Evolutionary conservation across 441 rosid genomes (phyloP).

Genomic region (Mallotus repandus): DNA sequence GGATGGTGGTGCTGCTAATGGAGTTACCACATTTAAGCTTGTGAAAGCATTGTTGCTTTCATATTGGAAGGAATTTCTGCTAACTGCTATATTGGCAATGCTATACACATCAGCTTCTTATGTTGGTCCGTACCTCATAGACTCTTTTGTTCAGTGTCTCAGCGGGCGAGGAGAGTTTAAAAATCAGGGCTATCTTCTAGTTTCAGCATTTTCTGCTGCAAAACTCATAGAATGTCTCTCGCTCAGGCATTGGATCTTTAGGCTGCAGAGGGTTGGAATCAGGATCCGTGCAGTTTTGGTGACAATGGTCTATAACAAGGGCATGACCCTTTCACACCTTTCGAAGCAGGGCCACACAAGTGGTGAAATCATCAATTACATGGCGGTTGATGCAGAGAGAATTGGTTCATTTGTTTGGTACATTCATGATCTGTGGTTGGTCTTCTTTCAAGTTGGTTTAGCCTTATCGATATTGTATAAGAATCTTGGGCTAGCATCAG

Average conservation of each 20-base stretch:
- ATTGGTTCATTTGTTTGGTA: slow-evolving; percentile 47
- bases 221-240: slow-evolving; percentile 53
- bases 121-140: slow-evolving; percentile 83
- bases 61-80: slow-evolving; percentile 62
- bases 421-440: slow-evolving; percentile 57
- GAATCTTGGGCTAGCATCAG: slow-evolving; percentile 52
- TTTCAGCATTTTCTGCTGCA: slow-evolving; percentile 42
- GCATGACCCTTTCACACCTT: slow-evolving; percentile 48
- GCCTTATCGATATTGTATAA: slow-evolving; percentile 55
- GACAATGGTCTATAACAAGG: slow-evolving; percentile 51
- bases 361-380: slow-evolving; percentile 64
- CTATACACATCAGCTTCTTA: slow-evolving; percentile 51
- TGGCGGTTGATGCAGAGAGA: slow-evolving; percentile 67
- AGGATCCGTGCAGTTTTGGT: slow-evolving; percentile 41
- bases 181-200: slow-evolving; percentile 49
- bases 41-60: slow-evolving; percentile 55
- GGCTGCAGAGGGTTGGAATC: slow-evolving; percentile 44
- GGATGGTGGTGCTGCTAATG: slow-evolving; percentile 32
- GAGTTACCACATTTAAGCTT: slow-evolving; percentile 54
- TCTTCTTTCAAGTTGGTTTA: slow-evolving; percentile 42
- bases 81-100: slow-evolving; percentile 47
- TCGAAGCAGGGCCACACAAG: slow-evolving; percentile 55
- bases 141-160: slow-evolving; percentile 72
- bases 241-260: slow-evolving; percentile 49
- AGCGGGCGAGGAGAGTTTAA: slow-evolving; percentile 45